These are phyloP conservation scores for Colletotrichum zoysiae DNA, from an alignment of 2,329 filamentous ascomycete species.

Conservation along the genomic window DNA sequence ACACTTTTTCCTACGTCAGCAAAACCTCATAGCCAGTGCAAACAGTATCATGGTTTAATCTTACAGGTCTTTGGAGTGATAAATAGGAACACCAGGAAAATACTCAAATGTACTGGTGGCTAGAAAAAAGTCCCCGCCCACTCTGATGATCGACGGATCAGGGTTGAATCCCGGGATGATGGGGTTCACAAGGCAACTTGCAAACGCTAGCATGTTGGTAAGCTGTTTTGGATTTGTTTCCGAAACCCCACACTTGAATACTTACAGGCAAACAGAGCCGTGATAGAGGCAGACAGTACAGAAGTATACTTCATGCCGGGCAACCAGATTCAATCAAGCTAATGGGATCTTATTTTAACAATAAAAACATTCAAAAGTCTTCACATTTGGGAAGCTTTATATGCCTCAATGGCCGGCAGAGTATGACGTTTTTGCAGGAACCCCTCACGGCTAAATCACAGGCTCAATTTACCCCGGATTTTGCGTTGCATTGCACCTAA, in stretches of 20 bases:
- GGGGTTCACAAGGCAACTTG: slow-evolving; percentile 30
- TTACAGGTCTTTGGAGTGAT: slow-evolving; percentile 40
- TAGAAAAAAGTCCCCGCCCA: slow-evolving; percentile 38
- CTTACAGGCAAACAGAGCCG: slow-evolving; percentile 2
- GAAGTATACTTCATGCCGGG: neutral
- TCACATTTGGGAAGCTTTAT: slow-evolving; percentile 4
- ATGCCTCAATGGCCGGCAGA: neutral
- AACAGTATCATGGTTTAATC: neutral
- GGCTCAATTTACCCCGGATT: slow-evolving; percentile 32
- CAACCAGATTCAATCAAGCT: neutral
- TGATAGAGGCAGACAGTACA: neutral
- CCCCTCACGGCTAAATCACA: slow-evolving; percentile 40
- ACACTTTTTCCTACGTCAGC: slow-evolving; percentile 12
- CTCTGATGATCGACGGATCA: slow-evolving; percentile 39
- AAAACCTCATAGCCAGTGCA: neutral
- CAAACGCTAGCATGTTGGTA: slow-evolving; percentile 2
- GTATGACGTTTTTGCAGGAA: slow-evolving; percentile 24
- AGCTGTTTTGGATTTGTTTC: neutral
- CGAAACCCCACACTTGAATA: neutral
- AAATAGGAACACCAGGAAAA: slow-evolving; percentile 41
- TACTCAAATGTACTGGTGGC: slow-evolving; percentile 41
- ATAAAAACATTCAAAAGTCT: neutral
- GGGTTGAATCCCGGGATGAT: slow-evolving; percentile 42
- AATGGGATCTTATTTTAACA: neutral
- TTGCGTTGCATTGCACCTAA: slow-evolving; percentile 16